Evolutionary conservation across 2,329 filamentous ascomycete species (phyloP).

Genomic region (Fusarium irregulare): DNA sequence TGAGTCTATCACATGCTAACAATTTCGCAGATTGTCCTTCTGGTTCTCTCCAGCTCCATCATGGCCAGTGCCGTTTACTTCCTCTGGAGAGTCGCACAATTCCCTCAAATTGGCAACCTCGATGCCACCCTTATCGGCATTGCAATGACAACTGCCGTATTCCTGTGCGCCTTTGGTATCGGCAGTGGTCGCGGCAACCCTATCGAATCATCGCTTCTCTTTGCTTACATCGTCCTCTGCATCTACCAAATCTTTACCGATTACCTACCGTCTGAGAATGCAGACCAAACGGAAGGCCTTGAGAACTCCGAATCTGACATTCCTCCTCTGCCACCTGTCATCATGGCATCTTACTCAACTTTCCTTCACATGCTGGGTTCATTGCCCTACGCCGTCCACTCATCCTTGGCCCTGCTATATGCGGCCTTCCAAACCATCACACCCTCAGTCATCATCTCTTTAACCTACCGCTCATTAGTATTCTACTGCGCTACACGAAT

Average conservation of each 20-base stretch:
- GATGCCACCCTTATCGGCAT: conserved; percentile 94
- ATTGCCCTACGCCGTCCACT: conserved; percentile 85
- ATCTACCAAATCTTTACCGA: conserved; percentile 99
- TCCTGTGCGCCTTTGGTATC: conserved; percentile 93
- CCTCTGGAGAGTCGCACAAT: conserved; percentile 92
- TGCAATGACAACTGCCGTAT: conserved; percentile 90
- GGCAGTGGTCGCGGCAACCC: conserved; percentile 93
- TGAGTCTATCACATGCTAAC: conserved; percentile 48
- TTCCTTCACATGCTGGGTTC: conserved; percentile 85
- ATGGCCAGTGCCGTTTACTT: conserved; percentile 97
- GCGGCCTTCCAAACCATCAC: conserved; percentile 96
- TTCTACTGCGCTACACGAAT: conserved; percentile 96
- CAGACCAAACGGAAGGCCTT: conserved; percentile 63
- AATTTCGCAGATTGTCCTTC: conserved; percentile 79
- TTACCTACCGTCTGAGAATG: conserved; percentile 83
- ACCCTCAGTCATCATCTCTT: conserved; percentile 92
- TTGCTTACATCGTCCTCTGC: conserved; percentile 97
- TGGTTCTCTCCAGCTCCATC: conserved; percentile 88
- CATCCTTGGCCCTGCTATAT: conserved; percentile 85
- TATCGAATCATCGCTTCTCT: conserved; percentile 92
- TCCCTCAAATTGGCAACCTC: conserved; percentile 91
- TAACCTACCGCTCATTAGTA: conserved; percentile 92
- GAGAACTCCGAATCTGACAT: conserved; percentile 80
- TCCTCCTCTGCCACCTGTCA: conserved; percentile 94
- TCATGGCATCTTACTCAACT: conserved; percentile 98